Percentiles rank a stretch among this genome's conserved stretches.
phyloP scores from a whole-genome alignment of 179 eudicot species.

The Beta corolliflora region DNA sequence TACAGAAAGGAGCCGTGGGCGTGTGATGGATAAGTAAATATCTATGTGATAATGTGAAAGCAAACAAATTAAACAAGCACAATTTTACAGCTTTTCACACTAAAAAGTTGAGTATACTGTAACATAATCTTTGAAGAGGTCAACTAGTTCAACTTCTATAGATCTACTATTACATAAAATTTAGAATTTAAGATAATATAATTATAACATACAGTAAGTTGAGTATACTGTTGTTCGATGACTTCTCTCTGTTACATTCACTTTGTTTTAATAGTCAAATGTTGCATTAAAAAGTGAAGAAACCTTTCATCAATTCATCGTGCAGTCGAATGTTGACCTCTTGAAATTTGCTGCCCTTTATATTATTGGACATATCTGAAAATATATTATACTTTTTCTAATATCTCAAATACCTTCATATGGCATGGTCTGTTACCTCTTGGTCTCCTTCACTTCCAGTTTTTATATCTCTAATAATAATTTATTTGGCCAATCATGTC shows the following conservation, averaged over 20 bases:
- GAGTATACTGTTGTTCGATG: not conserved
- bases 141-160: not conserved
- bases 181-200: no score
- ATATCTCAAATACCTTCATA: not conserved
- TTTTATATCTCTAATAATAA: conserved; percentile 2
- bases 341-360: not conserved
- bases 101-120: no score
- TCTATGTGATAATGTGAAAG: no score
- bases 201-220: no score
- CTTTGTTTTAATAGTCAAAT: not conserved
- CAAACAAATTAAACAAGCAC: no score
- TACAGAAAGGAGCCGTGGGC: no score
- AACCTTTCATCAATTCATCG: no score
- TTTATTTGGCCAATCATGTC: not conserved
- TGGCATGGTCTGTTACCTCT: conserved; percentile 15
- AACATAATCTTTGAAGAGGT: not conserved
- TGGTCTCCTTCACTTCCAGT: conserved; percentile 1
- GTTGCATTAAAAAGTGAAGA: not conserved
- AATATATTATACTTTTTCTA: no score
- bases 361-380: no score
- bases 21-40: no score
- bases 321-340: not conserved
- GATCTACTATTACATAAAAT: no score
- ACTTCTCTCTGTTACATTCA: not conserved
- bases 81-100: no score